Conservation (phyloP, 164 flowering plant species). For the Nelumbo lutea region DNA sequence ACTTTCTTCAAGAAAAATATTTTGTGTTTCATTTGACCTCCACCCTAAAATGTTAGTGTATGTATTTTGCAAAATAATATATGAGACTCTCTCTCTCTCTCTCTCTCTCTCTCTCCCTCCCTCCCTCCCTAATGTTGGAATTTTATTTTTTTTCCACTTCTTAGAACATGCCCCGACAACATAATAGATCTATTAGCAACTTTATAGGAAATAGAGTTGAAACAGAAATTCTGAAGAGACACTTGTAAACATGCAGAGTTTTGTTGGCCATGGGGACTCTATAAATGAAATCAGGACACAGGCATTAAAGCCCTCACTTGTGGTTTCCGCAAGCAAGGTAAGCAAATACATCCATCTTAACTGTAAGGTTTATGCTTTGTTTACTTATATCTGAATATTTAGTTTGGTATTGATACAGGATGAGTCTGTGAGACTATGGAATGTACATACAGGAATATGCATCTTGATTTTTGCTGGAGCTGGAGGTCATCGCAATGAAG, state of each 20-base stretch:
- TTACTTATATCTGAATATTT: neutral
- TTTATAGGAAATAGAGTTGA: neutral
- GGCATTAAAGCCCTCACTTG: conserved; percentile 75
- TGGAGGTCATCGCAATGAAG: conserved; percentile 99
- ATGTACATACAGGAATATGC: conserved; percentile 93
- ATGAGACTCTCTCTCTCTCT: neutral
- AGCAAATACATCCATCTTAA: neutral
- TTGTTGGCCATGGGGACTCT: conserved; percentile 98
- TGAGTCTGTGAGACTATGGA: conserved; percentile 97
- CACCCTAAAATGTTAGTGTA: neutral
- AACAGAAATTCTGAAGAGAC: neutral
- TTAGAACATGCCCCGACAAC: too few species aligned
- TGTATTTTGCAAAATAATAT: neutral
- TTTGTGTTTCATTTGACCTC: too few species aligned
- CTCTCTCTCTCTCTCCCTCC: neutral
- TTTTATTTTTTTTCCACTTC: too few species aligned
- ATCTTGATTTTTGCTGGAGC: conserved; percentile 97
- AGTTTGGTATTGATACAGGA: conserved; percentile 45
- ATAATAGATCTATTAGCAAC: neutral
- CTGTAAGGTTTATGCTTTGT: conserved; percentile 1
- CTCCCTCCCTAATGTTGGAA: too few species aligned
- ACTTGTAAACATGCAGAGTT: conserved; percentile 54
- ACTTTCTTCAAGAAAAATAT: too few species aligned
- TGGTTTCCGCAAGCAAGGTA: conserved; percentile 96
- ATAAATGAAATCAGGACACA: conserved; percentile 96